Conservation (phyloP, 106 monocot species). For the Allium cepa region DNA sequence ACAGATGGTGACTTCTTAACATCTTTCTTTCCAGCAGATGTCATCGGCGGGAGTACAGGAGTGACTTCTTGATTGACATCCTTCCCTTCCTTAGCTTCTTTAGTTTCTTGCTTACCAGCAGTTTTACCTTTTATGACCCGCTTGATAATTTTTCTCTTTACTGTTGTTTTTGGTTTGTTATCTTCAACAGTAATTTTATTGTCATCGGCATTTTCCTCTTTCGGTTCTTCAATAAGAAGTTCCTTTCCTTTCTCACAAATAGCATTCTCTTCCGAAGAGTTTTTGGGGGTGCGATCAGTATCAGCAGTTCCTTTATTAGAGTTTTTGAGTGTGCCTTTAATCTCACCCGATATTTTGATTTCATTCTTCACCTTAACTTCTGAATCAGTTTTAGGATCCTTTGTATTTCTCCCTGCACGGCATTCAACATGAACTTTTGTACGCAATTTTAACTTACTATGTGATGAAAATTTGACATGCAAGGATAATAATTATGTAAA, state of each 20-base stretch:
- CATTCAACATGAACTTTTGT: slow-evolving; percentile 17
- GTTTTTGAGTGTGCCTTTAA: slow-evolving; percentile 11
- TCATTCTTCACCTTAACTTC: slow-evolving; percentile 1
- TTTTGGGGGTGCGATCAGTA: slow-evolving; percentile 7
- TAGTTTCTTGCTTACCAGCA: slow-evolving; percentile 29
- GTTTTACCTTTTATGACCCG: slow-evolving; percentile 48
- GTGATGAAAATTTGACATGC: background rate
- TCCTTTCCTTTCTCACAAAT: slow-evolving; percentile 13
- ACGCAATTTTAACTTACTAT: background rate
- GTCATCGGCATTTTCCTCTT: slow-evolving; percentile 14
- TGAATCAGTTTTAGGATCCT: slow-evolving; percentile 10
- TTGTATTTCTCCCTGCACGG: slow-evolving; percentile 16
- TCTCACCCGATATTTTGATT: background rate
- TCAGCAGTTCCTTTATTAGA: slow-evolving; percentile 14
- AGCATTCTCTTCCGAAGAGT: background rate
- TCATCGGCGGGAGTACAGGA: slow-evolving; percentile 14
- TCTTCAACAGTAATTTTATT: slow-evolving; percentile 13
- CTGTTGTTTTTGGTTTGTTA: slow-evolving; percentile 16
- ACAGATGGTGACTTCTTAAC: slow-evolving; percentile 21
- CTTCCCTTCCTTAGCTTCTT: slow-evolving; percentile 9
- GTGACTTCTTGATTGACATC: slow-evolving; percentile 13
- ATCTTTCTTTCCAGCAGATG: slow-evolving; percentile 31
- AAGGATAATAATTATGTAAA: background rate
- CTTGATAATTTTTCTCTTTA: slow-evolving; percentile 47
- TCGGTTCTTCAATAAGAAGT: slow-evolving; percentile 14